Evolutionary conservation across 1,284 basidiomycete genomes (phyloP).

Genomic region (Cryptococcus deneoformans): DNA sequence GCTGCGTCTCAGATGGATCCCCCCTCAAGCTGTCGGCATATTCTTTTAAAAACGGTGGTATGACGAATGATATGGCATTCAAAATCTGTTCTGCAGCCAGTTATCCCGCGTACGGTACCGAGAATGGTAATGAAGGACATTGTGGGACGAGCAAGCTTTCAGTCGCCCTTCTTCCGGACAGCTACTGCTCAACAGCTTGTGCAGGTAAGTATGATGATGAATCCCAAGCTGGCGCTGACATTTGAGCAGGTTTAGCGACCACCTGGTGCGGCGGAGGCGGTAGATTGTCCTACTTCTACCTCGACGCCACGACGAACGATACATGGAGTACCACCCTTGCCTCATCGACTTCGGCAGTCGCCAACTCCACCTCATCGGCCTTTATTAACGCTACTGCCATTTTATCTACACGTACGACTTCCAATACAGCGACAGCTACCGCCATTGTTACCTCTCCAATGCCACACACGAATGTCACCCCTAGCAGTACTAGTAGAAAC

Average conservation of each 20-base stretch:
- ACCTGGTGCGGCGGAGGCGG: slow-evolving; percentile 1
- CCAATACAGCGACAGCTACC: no score
- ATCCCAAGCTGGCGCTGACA: background rate
- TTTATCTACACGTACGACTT: no score
- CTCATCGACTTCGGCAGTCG: background rate
- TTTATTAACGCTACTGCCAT: no score
- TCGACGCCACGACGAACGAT: background rate
- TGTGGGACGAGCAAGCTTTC: slow-evolving; percentile 13
- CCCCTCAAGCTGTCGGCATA: slow-evolving; percentile 4
- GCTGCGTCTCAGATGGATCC: slow-evolving; percentile 16
- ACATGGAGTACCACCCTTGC: background rate
- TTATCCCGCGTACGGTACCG: slow-evolving; percentile 15
- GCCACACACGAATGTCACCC: background rate
- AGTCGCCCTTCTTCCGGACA: background rate
- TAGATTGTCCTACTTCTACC: slow-evolving; percentile 1
- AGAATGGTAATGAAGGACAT: slow-evolving; percentile 26
- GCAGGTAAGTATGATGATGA: background rate
- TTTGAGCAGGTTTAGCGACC: no score
- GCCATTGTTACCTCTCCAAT: no score
- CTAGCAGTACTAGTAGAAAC: background rate
- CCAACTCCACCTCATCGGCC: background rate
- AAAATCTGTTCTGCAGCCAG: slow-evolving; percentile 14
- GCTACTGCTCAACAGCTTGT: background rate
- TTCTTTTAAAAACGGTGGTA: slow-evolving; percentile 10
- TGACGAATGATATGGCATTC: slow-evolving; percentile 19